A percentile compares a stretch with the other conserved stretches of the same genome.
phyloP scores from a whole-genome alignment of 2,329 filamentous ascomycete genomes.

The Pseudogymnoascus sp. region DNA sequence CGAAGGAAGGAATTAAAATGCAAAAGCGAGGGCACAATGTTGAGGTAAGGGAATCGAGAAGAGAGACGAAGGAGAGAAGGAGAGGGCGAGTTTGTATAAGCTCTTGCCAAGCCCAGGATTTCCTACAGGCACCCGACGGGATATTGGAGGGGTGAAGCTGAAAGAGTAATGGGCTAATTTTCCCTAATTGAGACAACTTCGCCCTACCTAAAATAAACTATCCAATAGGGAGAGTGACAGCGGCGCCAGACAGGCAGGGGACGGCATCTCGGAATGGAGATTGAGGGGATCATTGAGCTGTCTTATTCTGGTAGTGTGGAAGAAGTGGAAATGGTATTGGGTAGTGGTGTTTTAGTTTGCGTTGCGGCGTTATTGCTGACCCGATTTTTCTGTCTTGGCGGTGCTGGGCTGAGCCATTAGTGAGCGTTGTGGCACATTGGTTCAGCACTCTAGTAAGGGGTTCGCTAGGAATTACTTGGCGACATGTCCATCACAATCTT shows the following conservation, averaged over 20 bases:
- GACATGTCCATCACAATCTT: constrained; percentile 6
- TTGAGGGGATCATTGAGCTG: not conserved
- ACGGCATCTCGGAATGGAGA: not conserved
- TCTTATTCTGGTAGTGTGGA: not conserved
- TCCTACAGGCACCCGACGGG: not conserved
- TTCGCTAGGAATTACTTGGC: not conserved
- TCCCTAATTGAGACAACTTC: not conserved
- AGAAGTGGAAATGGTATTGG: not conserved
- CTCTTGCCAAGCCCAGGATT: not conserved
- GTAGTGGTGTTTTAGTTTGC: constrained; percentile 1
- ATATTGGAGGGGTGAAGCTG: constrained; percentile 3
- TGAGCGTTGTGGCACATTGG: not conserved
- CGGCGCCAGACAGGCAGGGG: not conserved
- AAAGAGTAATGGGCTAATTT: not conserved
- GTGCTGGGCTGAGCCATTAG: not conserved
- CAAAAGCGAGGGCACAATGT: not conserved
- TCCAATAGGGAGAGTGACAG: not conserved
- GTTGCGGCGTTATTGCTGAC: constrained; percentile 1
- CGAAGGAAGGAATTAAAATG: constrained; percentile 3
- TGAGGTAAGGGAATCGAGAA: not conserved
- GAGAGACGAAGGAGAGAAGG: not conserved
- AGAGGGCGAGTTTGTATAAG: not conserved
- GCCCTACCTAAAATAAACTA: not conserved
- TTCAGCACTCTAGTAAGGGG: not conserved
- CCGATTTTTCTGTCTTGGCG: not conserved